phyloP scores from a whole-genome alignment of 331 rosid species.

The Acacia pycnantha region DNA sequence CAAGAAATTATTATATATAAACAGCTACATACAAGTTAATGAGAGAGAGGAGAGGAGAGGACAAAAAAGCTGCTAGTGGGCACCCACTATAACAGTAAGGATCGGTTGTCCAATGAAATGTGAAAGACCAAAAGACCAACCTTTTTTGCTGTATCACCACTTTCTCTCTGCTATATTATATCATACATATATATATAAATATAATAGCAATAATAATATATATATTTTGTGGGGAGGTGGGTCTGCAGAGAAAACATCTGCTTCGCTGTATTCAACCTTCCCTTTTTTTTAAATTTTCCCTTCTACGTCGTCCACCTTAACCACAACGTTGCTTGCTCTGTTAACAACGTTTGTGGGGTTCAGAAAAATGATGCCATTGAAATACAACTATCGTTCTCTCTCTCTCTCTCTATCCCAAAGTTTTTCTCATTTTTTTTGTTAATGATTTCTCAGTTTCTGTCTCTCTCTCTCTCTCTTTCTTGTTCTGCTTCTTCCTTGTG shows the following conservation, averaged over 20 bases:
- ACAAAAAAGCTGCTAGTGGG: constrained; percentile 14
- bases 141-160: constrained; percentile 15
- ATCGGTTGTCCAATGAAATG: constrained; percentile 5
- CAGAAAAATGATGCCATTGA: constrained; percentile 6
- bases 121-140: constrained; percentile 7
- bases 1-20: background rate
- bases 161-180: constrained; percentile 8
- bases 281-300: background rate
- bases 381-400: background rate
- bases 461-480: background rate
- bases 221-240: constrained; percentile 5
- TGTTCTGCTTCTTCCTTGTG: background rate
- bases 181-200: background rate
- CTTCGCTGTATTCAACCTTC: constrained; percentile 17
- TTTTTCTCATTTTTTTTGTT: background rate
- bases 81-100: constrained; percentile 3
- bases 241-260: constrained; percentile 2
- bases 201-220: background rate
- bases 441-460: background rate
- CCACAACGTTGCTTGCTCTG: background rate
- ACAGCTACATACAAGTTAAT: background rate
- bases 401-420: background rate
- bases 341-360: background rate
- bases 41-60: background rate
- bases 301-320: background rate